A percentile compares a stretch with the other conserved stretches of the same genome.
Conservation (phyloP, 192 early-diverging fungal genomes). For the Blastocladiella britannica region DNA sequence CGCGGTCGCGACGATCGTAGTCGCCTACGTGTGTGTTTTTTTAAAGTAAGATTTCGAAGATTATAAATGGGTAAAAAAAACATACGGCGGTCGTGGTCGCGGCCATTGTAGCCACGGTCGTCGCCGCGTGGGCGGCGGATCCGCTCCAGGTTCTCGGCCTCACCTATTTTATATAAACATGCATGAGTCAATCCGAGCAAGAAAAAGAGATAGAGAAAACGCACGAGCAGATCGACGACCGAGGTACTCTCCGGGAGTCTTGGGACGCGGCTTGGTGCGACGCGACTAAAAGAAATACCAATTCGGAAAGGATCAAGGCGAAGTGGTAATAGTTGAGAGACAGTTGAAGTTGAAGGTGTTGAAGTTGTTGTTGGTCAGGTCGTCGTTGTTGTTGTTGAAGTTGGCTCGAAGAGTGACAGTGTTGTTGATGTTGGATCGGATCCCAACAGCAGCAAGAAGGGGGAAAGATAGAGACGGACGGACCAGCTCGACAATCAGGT, state of each 20-base stretch:
- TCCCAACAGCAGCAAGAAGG: background rate
- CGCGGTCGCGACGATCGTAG: background rate
- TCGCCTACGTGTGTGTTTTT: too few relatives aligned
- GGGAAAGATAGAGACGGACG: too few relatives aligned
- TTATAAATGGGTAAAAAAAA: too few relatives aligned
- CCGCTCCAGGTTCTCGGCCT: background rate
- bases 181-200: background rate
- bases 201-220: background rate
- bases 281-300: background rate
- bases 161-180: background rate
- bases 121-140: too few relatives aligned
- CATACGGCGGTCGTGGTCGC: too few relatives aligned
- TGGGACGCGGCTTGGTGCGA: background rate
- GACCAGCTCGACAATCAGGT: background rate
- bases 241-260: background rate
- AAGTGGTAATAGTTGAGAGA: too few relatives aligned
- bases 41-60: too few relatives aligned
- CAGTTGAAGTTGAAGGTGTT: too few relatives aligned
- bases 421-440: too few relatives aligned
- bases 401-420: too few relatives aligned
- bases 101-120: background rate
- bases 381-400: too few relatives aligned
- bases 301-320: background rate
- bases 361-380: too few relatives aligned
- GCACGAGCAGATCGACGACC: background rate